These are phyloP conservation scores for Diaporthe vaccinii DNA, from an alignment of 2,329 filamentous ascomycete species.

Conservation along the genomic window DNA sequence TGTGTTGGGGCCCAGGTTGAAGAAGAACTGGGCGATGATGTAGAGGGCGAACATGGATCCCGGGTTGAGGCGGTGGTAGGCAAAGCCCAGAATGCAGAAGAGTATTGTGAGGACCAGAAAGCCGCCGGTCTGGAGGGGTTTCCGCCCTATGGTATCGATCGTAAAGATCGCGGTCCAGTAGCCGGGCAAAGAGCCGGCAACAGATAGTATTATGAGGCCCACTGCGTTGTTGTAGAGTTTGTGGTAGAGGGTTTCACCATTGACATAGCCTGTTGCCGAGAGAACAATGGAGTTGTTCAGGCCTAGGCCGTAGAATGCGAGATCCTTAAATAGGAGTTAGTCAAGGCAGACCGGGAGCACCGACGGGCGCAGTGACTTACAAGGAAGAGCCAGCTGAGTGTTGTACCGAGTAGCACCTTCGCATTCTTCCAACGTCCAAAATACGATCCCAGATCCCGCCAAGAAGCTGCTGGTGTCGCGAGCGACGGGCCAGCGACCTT, in stretches of 20 bases:
- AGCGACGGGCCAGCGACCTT: slow-evolving; percentile 66
- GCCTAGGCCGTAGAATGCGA: slow-evolving; percentile 77
- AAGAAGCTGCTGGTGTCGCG: slow-evolving; percentile 77
- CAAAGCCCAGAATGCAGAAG: slow-evolving; percentile 74
- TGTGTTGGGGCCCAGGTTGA: slow-evolving; percentile 76
- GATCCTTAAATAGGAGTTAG: slow-evolving; percentile 60
- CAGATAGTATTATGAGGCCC: slow-evolving; percentile 82
- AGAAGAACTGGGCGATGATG: slow-evolving; percentile 75
- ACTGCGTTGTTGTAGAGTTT: slow-evolving; percentile 80
- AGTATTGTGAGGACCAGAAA: slow-evolving; percentile 73
- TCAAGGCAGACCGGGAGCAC: neutral
- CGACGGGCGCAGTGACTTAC: slow-evolving; percentile 48
- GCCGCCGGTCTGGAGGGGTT: slow-evolving; percentile 78
- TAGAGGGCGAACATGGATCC: slow-evolving; percentile 71
- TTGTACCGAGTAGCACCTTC: slow-evolving; percentile 81
- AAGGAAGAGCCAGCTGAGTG: slow-evolving; percentile 85
- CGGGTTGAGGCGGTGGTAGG: slow-evolving; percentile 63
- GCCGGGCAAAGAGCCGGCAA: slow-evolving; percentile 82
- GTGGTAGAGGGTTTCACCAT: slow-evolving; percentile 74
- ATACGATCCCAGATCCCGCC: slow-evolving; percentile 75
- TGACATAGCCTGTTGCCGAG: slow-evolving; percentile 78
- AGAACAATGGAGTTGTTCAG: slow-evolving; percentile 83
- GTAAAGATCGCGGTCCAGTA: slow-evolving; percentile 83
- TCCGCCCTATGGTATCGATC: slow-evolving; percentile 82
- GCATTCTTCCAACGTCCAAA: slow-evolving; percentile 79